Conservation (phyloP, 1,284 basidiomycete species). For the Anthracocystis setariae region DNA sequence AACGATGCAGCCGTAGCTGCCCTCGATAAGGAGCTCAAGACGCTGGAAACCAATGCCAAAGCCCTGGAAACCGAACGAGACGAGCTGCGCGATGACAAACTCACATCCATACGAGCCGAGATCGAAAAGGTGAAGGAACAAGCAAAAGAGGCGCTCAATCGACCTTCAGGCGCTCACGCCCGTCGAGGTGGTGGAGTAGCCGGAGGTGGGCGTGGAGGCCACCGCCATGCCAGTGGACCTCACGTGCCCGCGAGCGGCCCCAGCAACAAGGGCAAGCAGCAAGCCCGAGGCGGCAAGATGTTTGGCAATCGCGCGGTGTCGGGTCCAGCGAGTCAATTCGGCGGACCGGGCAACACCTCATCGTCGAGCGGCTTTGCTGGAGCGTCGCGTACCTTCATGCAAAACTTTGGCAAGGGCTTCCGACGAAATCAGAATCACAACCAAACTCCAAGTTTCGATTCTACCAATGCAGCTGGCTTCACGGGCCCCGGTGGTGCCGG, state of each 20-base stretch:
- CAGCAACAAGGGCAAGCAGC: constrained; percentile 33
- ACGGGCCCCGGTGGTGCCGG: constrained; percentile 16
- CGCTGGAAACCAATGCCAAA: constrained; percentile 26
- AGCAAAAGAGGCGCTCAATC: constrained; percentile 25
- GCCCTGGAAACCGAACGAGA: constrained; percentile 35
- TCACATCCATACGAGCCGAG: constrained; percentile 28
- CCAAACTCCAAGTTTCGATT: constrained; percentile 26
- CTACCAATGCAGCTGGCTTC: constrained; percentile 18
- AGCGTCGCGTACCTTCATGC: constrained; percentile 40
- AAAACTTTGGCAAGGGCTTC: constrained; percentile 45
- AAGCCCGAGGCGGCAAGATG: constrained; percentile 32
- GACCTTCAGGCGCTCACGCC: constrained; percentile 11
- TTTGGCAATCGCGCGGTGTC: constrained; percentile 42
- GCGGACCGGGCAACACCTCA: constrained; percentile 13
- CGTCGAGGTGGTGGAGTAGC: constrained; percentile 30
- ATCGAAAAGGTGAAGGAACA: constrained; percentile 43
- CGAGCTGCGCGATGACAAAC: constrained; percentile 43
- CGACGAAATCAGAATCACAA: constrained; percentile 29
- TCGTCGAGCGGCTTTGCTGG: constrained; percentile 22
- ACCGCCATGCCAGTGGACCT: constrained; percentile 41
- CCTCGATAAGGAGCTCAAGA: constrained; percentile 46
- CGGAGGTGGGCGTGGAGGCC: constrained; percentile 29
- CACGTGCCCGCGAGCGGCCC: constrained; percentile 15
- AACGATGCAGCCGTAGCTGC: constrained; percentile 41
- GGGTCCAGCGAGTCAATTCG: constrained; percentile 33